Evolutionary conservation across 805 yeast species (phyloP).

Genomic region (Hanseniaspora vineae): DNA sequence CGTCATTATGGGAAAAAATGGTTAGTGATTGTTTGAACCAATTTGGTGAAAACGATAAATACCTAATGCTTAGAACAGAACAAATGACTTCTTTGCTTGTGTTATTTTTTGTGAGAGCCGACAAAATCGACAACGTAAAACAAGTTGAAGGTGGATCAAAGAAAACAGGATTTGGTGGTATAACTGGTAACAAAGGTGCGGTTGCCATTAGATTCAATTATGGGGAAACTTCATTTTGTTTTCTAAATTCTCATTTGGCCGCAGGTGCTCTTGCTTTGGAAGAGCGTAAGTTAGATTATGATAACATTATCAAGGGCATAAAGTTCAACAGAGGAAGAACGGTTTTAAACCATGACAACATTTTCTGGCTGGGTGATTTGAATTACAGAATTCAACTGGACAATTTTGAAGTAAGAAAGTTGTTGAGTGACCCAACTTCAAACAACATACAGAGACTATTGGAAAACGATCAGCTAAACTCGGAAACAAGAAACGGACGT

Average conservation of each 20-base stretch:
- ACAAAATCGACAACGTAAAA: constrained; percentile 39
- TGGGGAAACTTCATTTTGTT: constrained; percentile 69
- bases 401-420: constrained; percentile 59
- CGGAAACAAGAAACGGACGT: constrained; percentile 54
- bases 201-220: constrained; percentile 81
- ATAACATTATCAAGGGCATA: constrained; percentile 61
- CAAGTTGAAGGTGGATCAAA: constrained; percentile 90
- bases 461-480: constrained; percentile 64
- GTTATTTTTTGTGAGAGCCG: constrained; percentile 46
- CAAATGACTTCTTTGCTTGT: constrained; percentile 59
- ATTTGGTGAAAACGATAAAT: constrained; percentile 30
- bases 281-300: constrained; percentile 79
- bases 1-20: constrained; percentile 64
- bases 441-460: constrained; percentile 32
- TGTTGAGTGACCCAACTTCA: constrained; percentile 34
- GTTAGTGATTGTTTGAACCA: constrained; percentile 52
- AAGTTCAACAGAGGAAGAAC: constrained; percentile 64
- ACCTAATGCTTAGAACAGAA: constrained; percentile 59
- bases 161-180: constrained; percentile 93
- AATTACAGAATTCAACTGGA: constrained; percentile 67
- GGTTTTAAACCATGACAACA: constrained; percentile 73
- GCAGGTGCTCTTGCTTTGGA: constrained; percentile 76
- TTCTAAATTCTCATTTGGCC: constrained; percentile 85
- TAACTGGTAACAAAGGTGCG: constrained; percentile 94
- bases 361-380: constrained; percentile 91